These are phyloP conservation scores for Mycocentrospora acerina DNA, from an alignment of 2,329 filamentous ascomycete genomes.

Conservation along the genomic window DNA sequence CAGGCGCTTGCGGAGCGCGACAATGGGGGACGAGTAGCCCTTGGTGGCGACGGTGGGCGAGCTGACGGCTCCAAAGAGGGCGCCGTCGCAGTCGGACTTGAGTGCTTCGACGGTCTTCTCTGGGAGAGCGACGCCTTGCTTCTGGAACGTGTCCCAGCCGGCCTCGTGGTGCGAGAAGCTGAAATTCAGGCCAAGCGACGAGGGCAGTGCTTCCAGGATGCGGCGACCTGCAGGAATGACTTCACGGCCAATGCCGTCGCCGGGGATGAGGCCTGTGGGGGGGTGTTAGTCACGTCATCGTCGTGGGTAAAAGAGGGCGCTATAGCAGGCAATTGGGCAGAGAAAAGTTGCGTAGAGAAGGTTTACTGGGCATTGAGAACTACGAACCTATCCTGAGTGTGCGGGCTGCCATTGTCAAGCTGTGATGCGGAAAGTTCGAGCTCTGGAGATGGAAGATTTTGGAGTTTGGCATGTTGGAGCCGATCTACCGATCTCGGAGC, in stretches of 20 bases:
- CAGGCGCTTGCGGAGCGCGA: slow-evolving; percentile 91
- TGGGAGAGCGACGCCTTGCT: slow-evolving; percentile 83
- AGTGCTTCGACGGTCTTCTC: slow-evolving; percentile 89
- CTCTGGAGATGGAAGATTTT: slow-evolving; percentile 16
- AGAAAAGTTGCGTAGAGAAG: too few species aligned
- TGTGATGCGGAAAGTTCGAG: slow-evolving; percentile 8
- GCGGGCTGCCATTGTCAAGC: slow-evolving; percentile 31
- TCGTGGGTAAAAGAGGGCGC: too few species aligned
- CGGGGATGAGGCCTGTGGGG: slow-evolving; percentile 81
- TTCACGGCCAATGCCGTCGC: slow-evolving; percentile 97
- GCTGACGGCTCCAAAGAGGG: slow-evolving; percentile 91
- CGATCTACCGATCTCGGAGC: slow-evolving; percentile 17
- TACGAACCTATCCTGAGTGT: slow-evolving; percentile 29
- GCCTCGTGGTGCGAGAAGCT: slow-evolving; percentile 91
- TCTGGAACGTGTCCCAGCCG: slow-evolving; percentile 90
- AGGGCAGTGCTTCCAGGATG: slow-evolving; percentile 86
- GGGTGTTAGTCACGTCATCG: slow-evolving; percentile 7
- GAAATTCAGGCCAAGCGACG: slow-evolving; percentile 91
- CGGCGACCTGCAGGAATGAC: slow-evolving; percentile 93
- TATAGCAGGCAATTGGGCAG: neutral
- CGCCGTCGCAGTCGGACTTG: slow-evolving; percentile 88
- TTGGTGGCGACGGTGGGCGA: slow-evolving; percentile 87
- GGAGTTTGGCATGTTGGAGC: slow-evolving; percentile 9
- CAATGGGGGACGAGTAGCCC: slow-evolving; percentile 95
- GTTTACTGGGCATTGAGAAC: slow-evolving; percentile 2